Evolutionary conservation across 2,329 filamentous ascomycete species (phyloP).

Genomic region (Aureobasidium leucospermi): DNA sequence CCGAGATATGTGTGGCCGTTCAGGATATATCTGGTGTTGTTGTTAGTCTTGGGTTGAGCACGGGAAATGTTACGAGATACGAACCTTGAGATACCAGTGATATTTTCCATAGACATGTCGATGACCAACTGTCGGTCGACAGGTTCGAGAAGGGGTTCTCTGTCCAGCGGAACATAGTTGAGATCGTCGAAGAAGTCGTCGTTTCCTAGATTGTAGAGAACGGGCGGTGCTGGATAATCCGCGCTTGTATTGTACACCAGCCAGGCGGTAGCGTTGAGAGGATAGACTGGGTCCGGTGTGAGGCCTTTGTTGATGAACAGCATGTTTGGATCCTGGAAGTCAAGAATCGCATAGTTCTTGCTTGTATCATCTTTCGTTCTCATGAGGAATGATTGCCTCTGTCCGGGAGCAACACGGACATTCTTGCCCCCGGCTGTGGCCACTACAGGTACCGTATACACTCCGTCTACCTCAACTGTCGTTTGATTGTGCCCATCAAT

Average conservation of each 20-base stretch:
- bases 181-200: slow-evolving; percentile 69
- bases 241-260: slow-evolving; percentile 47
- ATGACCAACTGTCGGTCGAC: slow-evolving; percentile 54
- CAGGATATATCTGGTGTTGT: slow-evolving; percentile 24
- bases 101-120: slow-evolving; percentile 42
- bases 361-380: slow-evolving; percentile 50
- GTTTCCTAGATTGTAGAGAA: slow-evolving; percentile 50
- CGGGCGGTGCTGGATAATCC: slow-evolving; percentile 30
- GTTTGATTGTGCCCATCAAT: slow-evolving; percentile 59
- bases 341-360: slow-evolving; percentile 55
- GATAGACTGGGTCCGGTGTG: slow-evolving; percentile 43
- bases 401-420: slow-evolving; percentile 53
- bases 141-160: slow-evolving; percentile 50
- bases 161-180: slow-evolving; percentile 61
- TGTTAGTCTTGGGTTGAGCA: background rate
- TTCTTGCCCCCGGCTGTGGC: slow-evolving; percentile 49
- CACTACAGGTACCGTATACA: slow-evolving; percentile 52
- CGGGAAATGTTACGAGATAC: slow-evolving; percentile 16
- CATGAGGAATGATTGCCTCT: slow-evolving; percentile 63
- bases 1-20: slow-evolving; percentile 69
- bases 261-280: slow-evolving; percentile 54
- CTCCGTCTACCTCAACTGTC: slow-evolving; percentile 66
- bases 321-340: slow-evolving; percentile 56
- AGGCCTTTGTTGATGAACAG: slow-evolving; percentile 46
- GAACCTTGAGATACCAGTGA: slow-evolving; percentile 60